Conservation (phyloP, 352 stramenopile species). For the Stramenopiles sp. region DNA sequence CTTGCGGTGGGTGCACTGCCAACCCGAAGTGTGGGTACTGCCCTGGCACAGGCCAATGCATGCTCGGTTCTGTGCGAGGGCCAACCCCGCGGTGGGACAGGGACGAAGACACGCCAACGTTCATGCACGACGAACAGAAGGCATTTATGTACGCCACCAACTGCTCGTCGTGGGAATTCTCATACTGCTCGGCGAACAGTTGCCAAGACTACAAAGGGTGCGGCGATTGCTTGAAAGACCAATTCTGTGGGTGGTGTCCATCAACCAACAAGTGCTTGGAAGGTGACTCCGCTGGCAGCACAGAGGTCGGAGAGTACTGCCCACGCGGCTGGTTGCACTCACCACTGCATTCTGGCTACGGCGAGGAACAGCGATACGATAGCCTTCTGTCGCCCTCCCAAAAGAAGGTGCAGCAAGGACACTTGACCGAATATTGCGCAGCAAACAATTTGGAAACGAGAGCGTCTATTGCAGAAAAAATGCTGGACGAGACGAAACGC, state of each 20-base stretch:
- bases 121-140: not conserved
- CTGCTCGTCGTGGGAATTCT: not conserved
- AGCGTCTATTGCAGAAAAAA: not conserved
- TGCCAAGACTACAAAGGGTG: not conserved
- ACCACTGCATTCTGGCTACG: not conserved
- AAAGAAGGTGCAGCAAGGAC: not conserved
- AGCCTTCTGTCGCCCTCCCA: not conserved
- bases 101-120: not conserved
- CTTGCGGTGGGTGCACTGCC: not conserved
- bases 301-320: not conserved
- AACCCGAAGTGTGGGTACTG: not conserved
- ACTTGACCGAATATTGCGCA: not conserved
- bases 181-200: not conserved
- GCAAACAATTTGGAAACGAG: not conserved
- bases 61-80: not conserved
- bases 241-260: not conserved
- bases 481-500: not conserved
- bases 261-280: not conserved
- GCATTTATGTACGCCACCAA: constrained; percentile 2
- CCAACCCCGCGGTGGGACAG: not conserved
- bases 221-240: not conserved
- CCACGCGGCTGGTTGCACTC: not conserved
- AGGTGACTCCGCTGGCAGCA: not conserved
- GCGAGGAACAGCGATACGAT: not conserved
- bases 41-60: not conserved